Conservation (phyloP, 2,329 filamentous ascomycete genomes). For the Epichloe brachyelytri region DNA sequence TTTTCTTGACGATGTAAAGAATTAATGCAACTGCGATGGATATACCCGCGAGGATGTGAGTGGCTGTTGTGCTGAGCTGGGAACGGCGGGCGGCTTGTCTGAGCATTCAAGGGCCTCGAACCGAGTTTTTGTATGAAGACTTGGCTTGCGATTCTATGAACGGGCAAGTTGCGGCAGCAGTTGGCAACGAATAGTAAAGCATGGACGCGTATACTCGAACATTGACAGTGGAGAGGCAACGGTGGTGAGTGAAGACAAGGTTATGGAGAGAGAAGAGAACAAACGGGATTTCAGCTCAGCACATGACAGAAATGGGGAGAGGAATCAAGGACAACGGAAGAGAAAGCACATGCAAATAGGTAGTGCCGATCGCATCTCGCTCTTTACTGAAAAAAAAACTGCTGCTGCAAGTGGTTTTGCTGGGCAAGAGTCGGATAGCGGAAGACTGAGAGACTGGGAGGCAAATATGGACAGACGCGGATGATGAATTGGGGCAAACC, state of each 20-base stretch:
- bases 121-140: not conserved
- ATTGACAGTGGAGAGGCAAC: slow-evolving; percentile 20
- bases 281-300: not conserved
- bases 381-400: slow-evolving; percentile 4
- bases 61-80: slow-evolving; percentile 22
- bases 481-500: slow-evolving; percentile 17
- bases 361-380: slow-evolving; percentile 4
- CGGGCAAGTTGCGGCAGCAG: slow-evolving; percentile 3
- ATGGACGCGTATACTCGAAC: slow-evolving; percentile 3
- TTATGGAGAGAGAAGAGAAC: slow-evolving; percentile 4
- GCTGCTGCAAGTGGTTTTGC: slow-evolving; percentile 12
- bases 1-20: slow-evolving; percentile 22
- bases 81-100: slow-evolving; percentile 4
- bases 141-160: not conserved
- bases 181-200: slow-evolving; percentile 4
- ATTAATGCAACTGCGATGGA: slow-evolving; percentile 27
- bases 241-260: slow-evolving; percentile 14
- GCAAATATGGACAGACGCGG: slow-evolving; percentile 12
- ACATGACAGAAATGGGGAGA: slow-evolving; percentile 1
- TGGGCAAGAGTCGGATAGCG: slow-evolving; percentile 2
- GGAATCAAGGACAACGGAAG: slow-evolving; percentile 2
- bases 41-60: slow-evolving; percentile 28
- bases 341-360: not conserved
- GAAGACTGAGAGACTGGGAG: slow-evolving; percentile 12
- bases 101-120: not conserved